phyloP scores from a whole-genome alignment of 2,329 filamentous ascomycete species.

The Nemania sp. region DNA sequence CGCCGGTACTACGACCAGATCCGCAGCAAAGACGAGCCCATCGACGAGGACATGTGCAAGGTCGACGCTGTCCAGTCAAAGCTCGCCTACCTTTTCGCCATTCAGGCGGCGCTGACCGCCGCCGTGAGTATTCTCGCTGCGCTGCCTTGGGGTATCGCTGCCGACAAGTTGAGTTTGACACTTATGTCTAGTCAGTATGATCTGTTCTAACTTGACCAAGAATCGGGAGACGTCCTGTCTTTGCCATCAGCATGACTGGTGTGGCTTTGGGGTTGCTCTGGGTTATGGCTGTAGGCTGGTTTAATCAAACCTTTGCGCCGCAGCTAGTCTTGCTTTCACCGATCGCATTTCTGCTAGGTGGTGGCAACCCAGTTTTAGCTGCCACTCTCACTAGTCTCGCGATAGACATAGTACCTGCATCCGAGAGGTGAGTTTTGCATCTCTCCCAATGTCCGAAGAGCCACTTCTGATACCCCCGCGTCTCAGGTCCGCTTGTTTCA shows the following conservation, averaged over 20 bases:
- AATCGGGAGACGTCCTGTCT: conserved; percentile 43
- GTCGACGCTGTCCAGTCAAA: conserved; percentile 42
- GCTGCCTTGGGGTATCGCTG: conserved; percentile 44
- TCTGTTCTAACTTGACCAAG: conserved; percentile 22
- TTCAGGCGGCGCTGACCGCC: conserved; percentile 36
- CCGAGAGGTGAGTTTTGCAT: conserved; percentile 37
- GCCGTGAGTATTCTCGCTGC: conserved; percentile 41
- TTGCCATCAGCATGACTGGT: conserved; percentile 38
- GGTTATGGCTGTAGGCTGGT: conserved; percentile 41
- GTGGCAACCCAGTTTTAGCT: conserved; percentile 40
- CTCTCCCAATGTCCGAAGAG: not conserved
- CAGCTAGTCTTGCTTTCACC: conserved; percentile 42
- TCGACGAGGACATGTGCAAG: conserved; percentile 45
- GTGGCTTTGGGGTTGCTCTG: conserved; percentile 35
- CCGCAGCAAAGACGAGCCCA: conserved; percentile 29
- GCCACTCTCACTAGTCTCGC: conserved; percentile 43
- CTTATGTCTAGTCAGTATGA: not conserved
- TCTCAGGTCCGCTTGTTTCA: conserved; percentile 43
- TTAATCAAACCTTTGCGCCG: conserved; percentile 39
- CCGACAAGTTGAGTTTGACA: conserved; percentile 42
- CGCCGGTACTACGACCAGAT: conserved; percentile 41
- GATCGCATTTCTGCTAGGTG: conserved; percentile 41
- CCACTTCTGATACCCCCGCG: not conserved
- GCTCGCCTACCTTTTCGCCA: conserved; percentile 42
- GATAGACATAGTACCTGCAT: conserved; percentile 43